These are phyloP conservation scores for Colletotrichum sp. DNA, from an alignment of 2,329 filamentous ascomycete species.

Conservation along the genomic window DNA sequence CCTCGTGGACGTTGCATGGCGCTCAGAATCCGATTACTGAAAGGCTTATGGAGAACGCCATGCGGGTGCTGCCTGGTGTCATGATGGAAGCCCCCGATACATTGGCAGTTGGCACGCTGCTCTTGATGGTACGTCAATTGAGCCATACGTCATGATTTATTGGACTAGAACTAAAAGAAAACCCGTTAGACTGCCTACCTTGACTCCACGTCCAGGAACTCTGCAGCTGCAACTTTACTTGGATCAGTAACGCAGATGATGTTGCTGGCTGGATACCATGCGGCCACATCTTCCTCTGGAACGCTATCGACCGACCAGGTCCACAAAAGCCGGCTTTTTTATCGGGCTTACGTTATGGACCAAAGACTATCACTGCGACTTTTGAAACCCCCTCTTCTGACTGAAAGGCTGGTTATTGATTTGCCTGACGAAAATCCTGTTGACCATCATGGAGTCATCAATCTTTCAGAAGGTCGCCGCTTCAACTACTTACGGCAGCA, in stretches of 20 bases:
- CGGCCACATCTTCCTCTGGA: not conserved
- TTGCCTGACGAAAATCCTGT: accelerated
- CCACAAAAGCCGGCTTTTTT: not conserved
- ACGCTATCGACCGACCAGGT: accelerated
- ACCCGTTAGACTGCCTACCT: not conserved
- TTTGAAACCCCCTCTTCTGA: not conserved
- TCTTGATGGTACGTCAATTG: not conserved
- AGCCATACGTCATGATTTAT: too few species aligned
- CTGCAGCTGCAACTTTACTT: not conserved
- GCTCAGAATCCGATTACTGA: not conserved
- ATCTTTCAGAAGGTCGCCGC: not conserved
- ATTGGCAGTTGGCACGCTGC: not conserved
- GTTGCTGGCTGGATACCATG: not conserved
- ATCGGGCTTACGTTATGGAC: not conserved
- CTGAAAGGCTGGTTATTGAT: accelerated
- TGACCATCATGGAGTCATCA: not conserved
- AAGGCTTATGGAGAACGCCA: not conserved
- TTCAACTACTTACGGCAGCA: not conserved
- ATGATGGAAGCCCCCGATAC: not conserved
- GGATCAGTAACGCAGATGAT: not conserved
- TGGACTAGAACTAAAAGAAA: not conserved
- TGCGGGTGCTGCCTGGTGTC: not conserved
- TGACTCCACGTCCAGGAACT: not conserved
- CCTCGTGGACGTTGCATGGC: not conserved
- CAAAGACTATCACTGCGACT: not conserved